Evolutionary conservation across 106 monocot species (phyloP), one percentile per base, ranked within the genome.

Genomic region (Xerophyta viscosa): DNA sequence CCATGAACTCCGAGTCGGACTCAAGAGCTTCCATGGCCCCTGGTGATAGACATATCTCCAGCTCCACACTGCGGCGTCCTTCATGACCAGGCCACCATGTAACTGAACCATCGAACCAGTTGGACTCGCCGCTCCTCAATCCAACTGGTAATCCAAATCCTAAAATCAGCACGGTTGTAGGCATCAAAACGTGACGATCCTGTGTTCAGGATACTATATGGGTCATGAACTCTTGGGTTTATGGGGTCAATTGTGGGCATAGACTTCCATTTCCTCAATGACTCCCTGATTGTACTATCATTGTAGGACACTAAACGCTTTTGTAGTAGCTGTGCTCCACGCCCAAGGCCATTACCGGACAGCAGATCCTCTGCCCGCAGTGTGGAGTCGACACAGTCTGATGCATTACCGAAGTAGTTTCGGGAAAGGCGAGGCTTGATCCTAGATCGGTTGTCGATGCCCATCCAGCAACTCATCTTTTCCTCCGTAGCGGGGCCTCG

Each of bases 1-100:
- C 33, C 43, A 17, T 44, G 43, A 44, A 44, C 43, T 44, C 43
- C 43, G n/a, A 3, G 43, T 44, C 43, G 3, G 43, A 44, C n/a
- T 44, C 43, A 17, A 44, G 43, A 3, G n/a, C 43, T 3, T 3
- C n/a, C 43, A 44, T 44, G 43, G 43, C 43, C 4, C 15, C 43
- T 3, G 43, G 43, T 9, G 43, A 9, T 14, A 44, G n/a, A 17
- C 43, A 44, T 14, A 44, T 17, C 43, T 44, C 43, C 14, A 44
- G n/a, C 43, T 44, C 43, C 8, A 17, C 43, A 17, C 43, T 44
- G 14, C 43, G 9, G 14, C n/a, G 3, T 44, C 43, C n/a, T 17
- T 44, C 43, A 4, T 4, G 8, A 8, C 43, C 43, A 9, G 43
- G 43, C 14, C n/a, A 44, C 8, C 8, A 44, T 14, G 15, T 44